Percentiles rank a stretch among this genome's conserved stretches.
Evolutionary conservation across 2,329 filamentous ascomycete genomes (phyloP).

Genomic region (Rhinocladiella similis): DNA sequence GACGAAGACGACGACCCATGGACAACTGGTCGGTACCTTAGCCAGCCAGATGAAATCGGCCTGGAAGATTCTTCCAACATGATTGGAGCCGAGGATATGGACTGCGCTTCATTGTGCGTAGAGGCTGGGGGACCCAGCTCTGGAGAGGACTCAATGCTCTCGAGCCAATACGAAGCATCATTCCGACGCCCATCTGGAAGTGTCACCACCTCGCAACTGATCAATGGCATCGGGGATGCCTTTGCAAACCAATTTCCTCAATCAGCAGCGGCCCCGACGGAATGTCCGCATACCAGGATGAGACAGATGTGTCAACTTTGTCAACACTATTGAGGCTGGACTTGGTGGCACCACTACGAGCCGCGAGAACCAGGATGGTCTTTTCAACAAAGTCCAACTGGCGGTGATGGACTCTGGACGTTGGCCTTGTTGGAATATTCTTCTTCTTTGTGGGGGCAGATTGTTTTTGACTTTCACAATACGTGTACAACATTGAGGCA

Average conservation of each 20-base stretch:
- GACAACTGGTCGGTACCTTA: constrained; percentile 1
- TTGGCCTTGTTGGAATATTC: too few relatives aligned
- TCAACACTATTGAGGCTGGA: constrained; percentile 1
- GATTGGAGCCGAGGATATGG: constrained; percentile 8
- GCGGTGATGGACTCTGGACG: too few relatives aligned
- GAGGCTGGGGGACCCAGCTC: not conserved
- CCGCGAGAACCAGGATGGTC: too few relatives aligned
- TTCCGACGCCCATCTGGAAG: constrained; percentile 2
- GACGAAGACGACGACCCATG: constrained; percentile 7
- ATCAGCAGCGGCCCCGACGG: constrained; percentile 1
- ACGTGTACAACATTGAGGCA: too few relatives aligned
- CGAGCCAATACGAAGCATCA: constrained; percentile 11
- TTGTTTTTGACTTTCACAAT: too few relatives aligned
- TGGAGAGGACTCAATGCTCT: constrained; percentile 6
- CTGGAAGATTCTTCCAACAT: constrained; percentile 16
- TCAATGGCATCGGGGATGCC: constrained; percentile 7
- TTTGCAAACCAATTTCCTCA: constrained; percentile 4
- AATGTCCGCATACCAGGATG: constrained; percentile 5
- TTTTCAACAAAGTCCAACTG: too few relatives aligned
- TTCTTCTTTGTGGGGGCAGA: too few relatives aligned
- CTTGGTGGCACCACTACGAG: not conserved
- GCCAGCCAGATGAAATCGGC: constrained; percentile 1
- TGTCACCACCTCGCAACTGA: constrained; percentile 11
- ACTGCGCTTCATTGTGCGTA: constrained; percentile 4
- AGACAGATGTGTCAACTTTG: constrained; percentile 4